Evolutionary conservation across 306 rosid species (phyloP), one percentile per base, ranked within the genome.

Genomic region (Quercus agrifolia): DNA sequence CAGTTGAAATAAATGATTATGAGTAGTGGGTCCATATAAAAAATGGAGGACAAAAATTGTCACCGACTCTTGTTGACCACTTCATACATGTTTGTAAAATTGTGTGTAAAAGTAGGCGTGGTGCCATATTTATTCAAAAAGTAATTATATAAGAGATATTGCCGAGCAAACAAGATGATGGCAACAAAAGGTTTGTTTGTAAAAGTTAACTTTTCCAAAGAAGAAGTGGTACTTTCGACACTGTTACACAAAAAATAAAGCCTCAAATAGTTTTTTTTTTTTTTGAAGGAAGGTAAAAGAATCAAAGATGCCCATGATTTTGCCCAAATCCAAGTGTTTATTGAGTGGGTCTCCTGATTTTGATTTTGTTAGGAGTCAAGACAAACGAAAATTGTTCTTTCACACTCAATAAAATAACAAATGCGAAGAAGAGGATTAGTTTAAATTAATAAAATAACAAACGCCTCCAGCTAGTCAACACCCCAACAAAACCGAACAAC

Each of bases 241-340:
- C 56, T 76, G 52, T 10, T 56, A 31, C 3, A 25, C 25, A 5
- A 54, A 18, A 27, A 6, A 58, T 30, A 68, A 61, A 30, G 20
- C 12, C 63, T 33, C 38, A 1, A 31, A 61, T 52, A 30, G 67
- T 57, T 46, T 64, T 30, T 30, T 30, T 30, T 30, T 30, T 3
- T 31, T 31, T 62, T 33, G 54, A 72, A 0, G 21, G 4, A 55
- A 62, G 38, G 52, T 1, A 1, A 73, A 7, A 28, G 73, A 73
- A 68, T 62, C 66, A 76, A 74, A 79, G 80, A 83, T 79, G 76
- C 28, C 74, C 59, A 27, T 77, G 28, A 80, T 51, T 89, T 80
- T 78, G 33, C 56, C 80, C 82, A 87, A 82, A 90, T 90, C 85
- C 58, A 79, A 68, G 63, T 78, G 56, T 84, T 85, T 77, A 59